A percentile compares a stretch with the other conserved stretches of the same genome.
These are phyloP conservation scores for Rhizophlyctis rosea DNA, from an alignment of 192 early-diverging fungal genomes.

Conservation along the genomic window DNA sequence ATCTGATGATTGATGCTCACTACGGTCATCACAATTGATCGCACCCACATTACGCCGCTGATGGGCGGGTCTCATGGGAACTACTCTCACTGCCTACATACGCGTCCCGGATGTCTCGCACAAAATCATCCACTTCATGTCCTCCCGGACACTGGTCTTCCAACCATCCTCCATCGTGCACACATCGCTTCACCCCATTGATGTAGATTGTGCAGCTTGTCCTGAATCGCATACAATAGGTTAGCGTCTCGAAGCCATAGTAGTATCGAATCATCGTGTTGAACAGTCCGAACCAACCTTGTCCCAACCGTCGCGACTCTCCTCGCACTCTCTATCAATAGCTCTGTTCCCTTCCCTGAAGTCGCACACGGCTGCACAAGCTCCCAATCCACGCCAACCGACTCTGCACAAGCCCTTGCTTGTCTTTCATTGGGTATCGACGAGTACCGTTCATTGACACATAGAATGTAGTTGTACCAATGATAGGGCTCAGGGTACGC, in stretches of 20 bases:
- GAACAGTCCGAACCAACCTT: too few relatives aligned
- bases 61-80: too few relatives aligned
- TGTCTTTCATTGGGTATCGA: slow-evolving; percentile 24
- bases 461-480: slow-evolving; percentile 43
- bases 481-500: slow-evolving; percentile 24
- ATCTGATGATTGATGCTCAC: too few relatives aligned
- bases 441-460: slow-evolving; percentile 31
- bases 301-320: slow-evolving; percentile 51
- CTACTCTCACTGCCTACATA: too few relatives aligned
- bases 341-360: slow-evolving; percentile 32
- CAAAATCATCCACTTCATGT: too few relatives aligned
- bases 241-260: too few relatives aligned
- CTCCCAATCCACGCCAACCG: slow-evolving; percentile 6
- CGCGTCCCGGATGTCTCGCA: too few relatives aligned
- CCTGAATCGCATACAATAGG: too few relatives aligned
- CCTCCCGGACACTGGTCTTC: slow-evolving; percentile 13
- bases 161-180: slow-evolving; percentile 59
- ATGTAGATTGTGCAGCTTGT: slow-evolving; percentile 66
- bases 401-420: slow-evolving; percentile 29
- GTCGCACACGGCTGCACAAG: slow-evolving; percentile 3
- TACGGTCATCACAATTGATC: too few relatives aligned
- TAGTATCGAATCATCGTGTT: too few relatives aligned
- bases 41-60: too few relatives aligned
- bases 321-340: slow-evolving; percentile 49
- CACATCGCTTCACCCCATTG: slow-evolving; percentile 54